A percentile compares a stretch with the other conserved stretches of the same genome.
Evolutionary conservation across 2,329 filamentous ascomycete genomes (phyloP).

Genomic region (Parasarocladium wereldwijsianum): DNA sequence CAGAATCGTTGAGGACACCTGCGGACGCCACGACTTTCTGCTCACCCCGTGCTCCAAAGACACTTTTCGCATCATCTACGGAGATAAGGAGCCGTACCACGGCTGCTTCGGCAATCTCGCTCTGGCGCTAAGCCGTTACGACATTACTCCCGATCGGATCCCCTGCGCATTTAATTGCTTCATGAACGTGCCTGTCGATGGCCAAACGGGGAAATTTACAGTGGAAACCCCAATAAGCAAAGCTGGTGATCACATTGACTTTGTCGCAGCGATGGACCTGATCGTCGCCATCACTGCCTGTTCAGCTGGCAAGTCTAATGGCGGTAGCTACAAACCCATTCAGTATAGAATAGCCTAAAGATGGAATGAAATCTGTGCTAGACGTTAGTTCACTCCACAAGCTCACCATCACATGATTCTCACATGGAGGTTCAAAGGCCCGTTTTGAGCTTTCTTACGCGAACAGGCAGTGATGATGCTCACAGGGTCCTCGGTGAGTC

Average conservation of each 20-base stretch:
- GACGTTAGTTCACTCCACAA: neutral
- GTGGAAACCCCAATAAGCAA: neutral
- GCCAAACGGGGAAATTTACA: neutral
- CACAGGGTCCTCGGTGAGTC: neutral
- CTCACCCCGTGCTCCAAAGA: conserved; percentile 1
- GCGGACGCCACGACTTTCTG: conserved; percentile 1
- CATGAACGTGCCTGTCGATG: conserved; percentile 1
- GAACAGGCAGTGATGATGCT: neutral
- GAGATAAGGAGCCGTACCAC: neutral
- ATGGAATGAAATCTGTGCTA: neutral
- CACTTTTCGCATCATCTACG: conserved; percentile 1
- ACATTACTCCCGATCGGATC: neutral
- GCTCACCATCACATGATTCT: too few relatives aligned
- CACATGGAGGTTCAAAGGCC: too few relatives aligned
- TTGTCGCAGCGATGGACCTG: conserved; percentile 1
- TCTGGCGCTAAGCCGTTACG: neutral
- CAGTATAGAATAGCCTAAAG: neutral
- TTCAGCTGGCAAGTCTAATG: neutral
- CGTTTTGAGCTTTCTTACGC: neutral
- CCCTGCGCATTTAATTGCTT: conserved; percentile 1
- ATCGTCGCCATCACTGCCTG: neutral
- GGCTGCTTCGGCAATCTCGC: conserved; percentile 1
- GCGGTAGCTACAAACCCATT: neutral
- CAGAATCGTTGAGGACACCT: conserved; percentile 1
- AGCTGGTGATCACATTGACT: conserved; percentile 1